Base-by-base conservation (phyloP, 441 rosid species). In the Euphorbia schlechtendalii region DNA sequence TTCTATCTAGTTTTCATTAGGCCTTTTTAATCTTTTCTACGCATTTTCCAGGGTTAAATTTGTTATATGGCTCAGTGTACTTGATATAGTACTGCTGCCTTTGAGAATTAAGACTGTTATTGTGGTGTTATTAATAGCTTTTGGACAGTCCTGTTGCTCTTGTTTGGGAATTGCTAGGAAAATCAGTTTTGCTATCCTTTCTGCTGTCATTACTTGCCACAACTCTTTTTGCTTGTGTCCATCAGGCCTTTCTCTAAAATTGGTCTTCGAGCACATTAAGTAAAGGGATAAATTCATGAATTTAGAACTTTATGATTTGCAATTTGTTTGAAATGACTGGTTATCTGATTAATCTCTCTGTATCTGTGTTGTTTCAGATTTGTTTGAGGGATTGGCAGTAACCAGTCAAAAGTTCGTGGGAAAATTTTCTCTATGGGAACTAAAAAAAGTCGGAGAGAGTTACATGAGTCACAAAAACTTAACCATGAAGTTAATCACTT, bases 311-410 rank as follows among this genome's bases (percentile, higher is more conserved):
- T n/a, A n/a, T n/a, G 18, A 25, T 10, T 11, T 1, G 12, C 55
- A n/a, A 21, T 21, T 51, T 51, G 25, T 51, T 5, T n/a, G 18
- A n/a, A 51, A 51, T 40, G 68, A 65, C 53, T 65, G 68, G 60
- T 40, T 65, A 65, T 65, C 60, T 65, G 40, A 65, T 40, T 38
- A 38, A 48, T 65, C 52, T 53, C 36, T 59, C 36, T 67, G 69
- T 66, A 45, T 57, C 45, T 66, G 38, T 58, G 48, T 48, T 66
- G 62, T 45, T 56, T 66, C 70, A 66, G 64, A 66, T 66, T 66
- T 28, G 20, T 14, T 15, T 6, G 63, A 66, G 64, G 45, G 56
- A 66, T 66, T 66, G 61, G 46, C 70, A n/a, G 36, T 54, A 54
- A 65, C 61, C 61, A 65, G 61, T 65, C 62, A 66, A 46, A 43